phyloP scores from a whole-genome alignment of 805 yeast species.

The Saturnispora besseyi region DNA sequence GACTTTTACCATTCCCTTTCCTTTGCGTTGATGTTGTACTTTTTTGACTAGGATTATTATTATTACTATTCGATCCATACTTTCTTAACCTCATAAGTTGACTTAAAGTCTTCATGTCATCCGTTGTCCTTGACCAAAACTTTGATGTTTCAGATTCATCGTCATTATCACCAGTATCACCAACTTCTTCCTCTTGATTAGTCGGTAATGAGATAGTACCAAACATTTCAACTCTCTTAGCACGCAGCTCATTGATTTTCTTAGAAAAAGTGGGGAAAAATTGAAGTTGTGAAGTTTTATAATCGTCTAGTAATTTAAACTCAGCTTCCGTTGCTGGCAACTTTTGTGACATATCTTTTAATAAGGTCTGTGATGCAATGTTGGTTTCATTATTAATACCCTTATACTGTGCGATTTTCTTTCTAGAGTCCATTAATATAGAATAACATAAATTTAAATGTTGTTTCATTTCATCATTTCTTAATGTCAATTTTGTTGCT shows the following conservation, averaged over 20 bases:
- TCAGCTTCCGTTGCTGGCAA: conserved; percentile 45
- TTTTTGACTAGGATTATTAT: background rate
- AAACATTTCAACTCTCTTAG: conserved; percentile 14
- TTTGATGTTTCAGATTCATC: background rate
- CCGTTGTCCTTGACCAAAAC: conserved; percentile 4
- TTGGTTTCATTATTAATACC: conserved; percentile 28
- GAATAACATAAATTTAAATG: conserved; percentile 26
- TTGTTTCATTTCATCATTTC: conserved; percentile 19
- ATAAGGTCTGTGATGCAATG: conserved; percentile 31
- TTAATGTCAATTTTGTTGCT: conserved; percentile 9
- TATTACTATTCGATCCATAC: background rate
- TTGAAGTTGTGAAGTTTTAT: conserved; percentile 24
- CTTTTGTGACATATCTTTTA: conserved; percentile 46
- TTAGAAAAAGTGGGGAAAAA: conserved; percentile 21
- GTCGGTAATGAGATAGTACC: conserved; percentile 6
- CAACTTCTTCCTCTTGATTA: background rate
- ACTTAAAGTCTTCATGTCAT: conserved; percentile 5
- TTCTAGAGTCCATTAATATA: conserved; percentile 33
- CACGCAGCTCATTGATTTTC: conserved; percentile 17
- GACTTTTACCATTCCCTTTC: background rate
- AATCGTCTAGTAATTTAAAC: conserved; percentile 33
- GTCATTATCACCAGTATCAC: background rate
- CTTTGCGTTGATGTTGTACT: background rate
- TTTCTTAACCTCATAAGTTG: background rate
- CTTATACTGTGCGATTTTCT: conserved; percentile 33